Evolutionary conservation across 129 eudicot genomes (phyloP), one percentile per base, ranked within the genome.

Genomic region (Tagetes erecta): DNA sequence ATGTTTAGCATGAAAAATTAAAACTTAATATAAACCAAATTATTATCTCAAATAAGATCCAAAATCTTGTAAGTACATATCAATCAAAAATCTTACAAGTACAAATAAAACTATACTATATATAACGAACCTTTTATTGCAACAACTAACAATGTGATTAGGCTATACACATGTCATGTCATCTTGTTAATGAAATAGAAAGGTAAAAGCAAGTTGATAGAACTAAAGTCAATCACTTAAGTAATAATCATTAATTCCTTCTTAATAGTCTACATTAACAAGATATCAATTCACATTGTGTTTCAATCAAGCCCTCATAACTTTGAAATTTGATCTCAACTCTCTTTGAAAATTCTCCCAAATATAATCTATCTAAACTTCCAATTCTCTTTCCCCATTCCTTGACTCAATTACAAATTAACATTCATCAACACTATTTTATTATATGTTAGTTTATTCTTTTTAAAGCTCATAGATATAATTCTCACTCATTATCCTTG

Each of bases 401-500:
- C 46, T 30, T 12, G 12, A 37, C 49, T 20, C 44, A 42, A 20
- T 44, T 57, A 44, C 2, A 8, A 47, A 35, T 55, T 4, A 2
- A 20, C 67, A 71, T 75, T 69, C 33, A 44, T 57, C 9, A 0
- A 3, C 9, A 37, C 8, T 31, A 45, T 62, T 46, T 68, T 14
- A 27, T 35, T 35, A 34, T 31, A 35, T 35, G 47, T 7, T 27
- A 68, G 78, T 68, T 60, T 83, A 67, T 60, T 80, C 84, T 80
- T 81, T 85, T 87, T 80, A 85, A 85, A 92, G 93, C 87, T 83
- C 83, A 77, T 81, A 86, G 88, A 56, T 79, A 91, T 91, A 88
- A 88, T 92, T 92, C 93, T 87, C 89, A 88, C 93, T 92, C 96
- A 89, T 87, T 89, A 85, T 92, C 92, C 85, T 85, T 89, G 91